Conservation (phyloP, 2,329 filamentous ascomycete species). For the Fusarium succisae region DNA sequence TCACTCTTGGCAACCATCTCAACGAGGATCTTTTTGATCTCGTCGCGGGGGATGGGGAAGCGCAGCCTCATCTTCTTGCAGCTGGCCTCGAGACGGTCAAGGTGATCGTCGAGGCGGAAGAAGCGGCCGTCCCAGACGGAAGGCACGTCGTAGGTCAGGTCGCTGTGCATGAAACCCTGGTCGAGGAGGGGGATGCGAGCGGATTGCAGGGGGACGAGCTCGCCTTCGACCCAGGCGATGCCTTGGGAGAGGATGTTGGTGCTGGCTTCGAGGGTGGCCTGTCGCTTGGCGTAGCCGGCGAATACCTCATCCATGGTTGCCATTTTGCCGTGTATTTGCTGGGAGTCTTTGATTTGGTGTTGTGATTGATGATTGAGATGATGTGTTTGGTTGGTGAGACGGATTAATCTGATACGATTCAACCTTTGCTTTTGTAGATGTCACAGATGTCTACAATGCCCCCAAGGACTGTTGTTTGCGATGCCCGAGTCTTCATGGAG, state of each 20-base stretch:
- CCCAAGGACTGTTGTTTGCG: rapidly evolving
- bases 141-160: slow-evolving; percentile 62
- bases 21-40: slow-evolving; percentile 51
- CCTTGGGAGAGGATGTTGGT: slow-evolving; percentile 46
- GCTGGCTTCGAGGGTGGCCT: slow-evolving; percentile 37
- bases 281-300: slow-evolving; percentile 46
- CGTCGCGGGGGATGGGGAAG: slow-evolving; percentile 52
- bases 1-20: slow-evolving; percentile 58
- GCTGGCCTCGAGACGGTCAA: slow-evolving; percentile 54
- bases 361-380: not conserved
- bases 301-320: slow-evolving; percentile 56
- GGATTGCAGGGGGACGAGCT: slow-evolving; percentile 54
- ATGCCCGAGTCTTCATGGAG: not conserved
- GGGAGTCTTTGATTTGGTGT: not conserved
- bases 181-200: slow-evolving; percentile 61
- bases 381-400: not conserved
- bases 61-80: slow-evolving; percentile 57
- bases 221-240: slow-evolving; percentile 58
- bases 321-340: no score
- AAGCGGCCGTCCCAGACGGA: slow-evolving; percentile 62
- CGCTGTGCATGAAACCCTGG: slow-evolving; percentile 62
- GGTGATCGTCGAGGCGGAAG: slow-evolving; percentile 61
- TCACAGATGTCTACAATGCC: not conserved
- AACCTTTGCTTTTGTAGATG: slow-evolving; percentile 10
- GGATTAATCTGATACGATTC: not conserved